Percentiles rank a stretch among this genome's conserved stretches.
Evolutionary conservation across 495 filamentous ascomycete species (phyloP).

Genomic region (Neurospora hispaniola): DNA sequence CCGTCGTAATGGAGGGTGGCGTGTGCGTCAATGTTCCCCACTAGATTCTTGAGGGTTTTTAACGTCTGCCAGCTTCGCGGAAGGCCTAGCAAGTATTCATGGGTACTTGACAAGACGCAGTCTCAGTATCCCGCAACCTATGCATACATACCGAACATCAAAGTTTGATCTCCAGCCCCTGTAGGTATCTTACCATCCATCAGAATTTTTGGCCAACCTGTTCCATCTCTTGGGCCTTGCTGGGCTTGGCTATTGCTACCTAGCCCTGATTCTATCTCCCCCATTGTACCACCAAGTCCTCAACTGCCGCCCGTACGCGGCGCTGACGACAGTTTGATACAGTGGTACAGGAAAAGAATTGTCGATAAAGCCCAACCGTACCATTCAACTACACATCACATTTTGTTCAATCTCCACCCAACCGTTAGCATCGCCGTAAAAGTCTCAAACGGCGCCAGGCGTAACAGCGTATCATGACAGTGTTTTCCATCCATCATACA

Average conservation of each 20-base stretch:
- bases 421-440: background rate
- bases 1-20: background rate
- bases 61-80: background rate
- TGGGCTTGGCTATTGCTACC: slow-evolving; percentile 2
- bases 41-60: background rate
- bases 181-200: background rate
- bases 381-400: background rate
- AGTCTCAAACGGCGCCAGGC: background rate
- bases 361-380: background rate
- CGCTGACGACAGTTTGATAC: background rate
- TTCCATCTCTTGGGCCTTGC: slow-evolving; percentile 4
- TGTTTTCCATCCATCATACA: background rate
- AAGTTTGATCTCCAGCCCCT: background rate
- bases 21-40: background rate
- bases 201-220: background rate
- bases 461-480: background rate
- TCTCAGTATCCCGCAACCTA: background rate
- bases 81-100: background rate
- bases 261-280: slow-evolving; percentile 5
- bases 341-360: background rate
- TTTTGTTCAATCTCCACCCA: background rate
- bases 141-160: background rate
- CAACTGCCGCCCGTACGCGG: slow-evolving; percentile 8
- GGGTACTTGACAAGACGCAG: background rate
- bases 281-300: slow-evolving; percentile 8